Evolutionary conservation across 129 eudicot genomes (phyloP).

Genomic region (Artemisia annua): DNA sequence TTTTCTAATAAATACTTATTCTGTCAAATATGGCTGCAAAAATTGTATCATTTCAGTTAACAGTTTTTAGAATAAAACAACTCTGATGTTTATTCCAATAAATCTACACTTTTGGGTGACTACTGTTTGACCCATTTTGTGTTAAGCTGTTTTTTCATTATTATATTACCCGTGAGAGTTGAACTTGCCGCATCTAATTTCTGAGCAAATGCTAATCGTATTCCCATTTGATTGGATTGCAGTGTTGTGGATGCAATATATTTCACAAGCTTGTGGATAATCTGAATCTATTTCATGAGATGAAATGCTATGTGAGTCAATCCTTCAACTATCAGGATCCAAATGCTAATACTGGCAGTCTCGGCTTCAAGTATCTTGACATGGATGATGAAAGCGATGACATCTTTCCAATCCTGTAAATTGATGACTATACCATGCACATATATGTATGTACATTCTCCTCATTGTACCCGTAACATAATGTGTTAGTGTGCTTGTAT

Average conservation of each 20-base stretch:
- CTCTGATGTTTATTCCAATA: too few species aligned
- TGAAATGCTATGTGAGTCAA: conserved; percentile 78
- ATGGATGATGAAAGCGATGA: conserved; percentile 56
- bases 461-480: not conserved
- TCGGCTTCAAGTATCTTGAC: conserved; percentile 63
- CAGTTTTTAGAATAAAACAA: too few species aligned
- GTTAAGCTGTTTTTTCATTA: too few species aligned
- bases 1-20: too few species aligned
- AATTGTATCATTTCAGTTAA: too few species aligned
- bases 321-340: conserved; percentile 69
- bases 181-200: too few species aligned
- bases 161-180: too few species aligned
- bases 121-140: too few species aligned
- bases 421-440: conserved; percentile 16
- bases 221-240: conserved; percentile 14
- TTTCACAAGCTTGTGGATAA: conserved; percentile 93
- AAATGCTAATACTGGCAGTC: conserved; percentile 34
- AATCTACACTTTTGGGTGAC: too few species aligned
- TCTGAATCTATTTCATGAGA: conserved; percentile 78
- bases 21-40: too few species aligned
- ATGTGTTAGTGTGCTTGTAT: conserved; percentile 12
- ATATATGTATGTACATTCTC: conserved; percentile 31
- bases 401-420: conserved; percentile 48
- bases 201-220: not conserved
- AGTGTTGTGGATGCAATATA: conserved; percentile 94